Base-by-base conservation (phyloP, 148 eudicot genomes). In the Silene latifolia region DNA sequence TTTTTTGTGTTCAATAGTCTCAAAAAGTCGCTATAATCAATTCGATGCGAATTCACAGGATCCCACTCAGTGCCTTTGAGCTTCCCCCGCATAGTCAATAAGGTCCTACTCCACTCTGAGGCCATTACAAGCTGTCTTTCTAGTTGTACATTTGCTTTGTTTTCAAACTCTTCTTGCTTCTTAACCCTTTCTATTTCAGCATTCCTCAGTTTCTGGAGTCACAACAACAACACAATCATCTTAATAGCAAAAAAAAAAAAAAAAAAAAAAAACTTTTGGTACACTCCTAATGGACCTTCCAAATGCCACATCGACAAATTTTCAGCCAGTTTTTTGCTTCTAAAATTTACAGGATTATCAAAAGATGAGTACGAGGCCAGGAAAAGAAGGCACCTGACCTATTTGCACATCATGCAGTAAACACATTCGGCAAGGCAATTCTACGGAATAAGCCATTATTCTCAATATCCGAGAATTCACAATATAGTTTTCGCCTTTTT, bases 91-190 rank as follows among this genome's bases (percentile, higher is more conserved):
- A 87, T 51, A 25, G 89, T 86, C 82, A 91, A 80, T 78, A 93
- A 83, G n/a, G 67, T 76, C 77, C 97, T 83, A 80, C 98, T 93
- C 98, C 98, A 93, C 59, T 93, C 91, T 56, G 98, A 91, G 39
- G 98, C 93, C 98, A 93, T 86, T 15, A 91, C 88, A 44, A 93
- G 85, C 79, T 93, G 94, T 87, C 98, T 91, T 80, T 93, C 98
- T 58, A 93, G 76, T 82, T 93, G 98, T 60, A 89, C 75, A 81
- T 89, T 87, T 73, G 97, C 98, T 76, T 86, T 87, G 59, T 85
- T 83, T 67, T 91, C 98, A 74, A 93, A 81, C 76, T 91, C 98
- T 83, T 93, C 97, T 78, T 83, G 83, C 74, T 88, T 86, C 80
- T 87, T 83, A 67, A 93, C 70, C 80, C 97, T 80, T 73, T 83